phyloP scores from a whole-genome alignment of 441 rosid species.

The Croton laevigatus region DNA sequence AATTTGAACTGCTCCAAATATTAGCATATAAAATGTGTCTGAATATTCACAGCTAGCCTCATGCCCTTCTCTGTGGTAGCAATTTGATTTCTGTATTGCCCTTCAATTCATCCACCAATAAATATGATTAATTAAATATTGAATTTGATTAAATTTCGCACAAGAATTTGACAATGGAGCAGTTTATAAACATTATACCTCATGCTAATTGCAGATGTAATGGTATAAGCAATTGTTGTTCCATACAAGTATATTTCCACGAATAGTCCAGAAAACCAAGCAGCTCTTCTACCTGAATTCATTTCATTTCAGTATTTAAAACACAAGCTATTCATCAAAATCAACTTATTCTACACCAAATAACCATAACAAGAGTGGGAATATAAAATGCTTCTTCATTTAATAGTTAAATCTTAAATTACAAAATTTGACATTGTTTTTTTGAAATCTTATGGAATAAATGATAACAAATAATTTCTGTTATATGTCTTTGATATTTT shows the following conservation, averaged over 20 bases:
- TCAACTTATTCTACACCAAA: background rate
- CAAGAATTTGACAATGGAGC: background rate
- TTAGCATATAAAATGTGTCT: conserved; percentile 39
- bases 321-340: background rate
- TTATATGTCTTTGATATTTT: too few relatives aligned
- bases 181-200: conserved; percentile 26
- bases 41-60: conserved; percentile 39
- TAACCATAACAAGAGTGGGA: background rate
- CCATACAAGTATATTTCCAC: conserved; percentile 34
- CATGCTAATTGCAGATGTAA: conserved; percentile 49
- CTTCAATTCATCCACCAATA: conserved; percentile 22
- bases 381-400: background rate
- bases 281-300: conserved; percentile 38
- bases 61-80: conserved; percentile 60
- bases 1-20: conserved; percentile 50
- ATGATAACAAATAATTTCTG: too few relatives aligned
- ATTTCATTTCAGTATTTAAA: background rate
- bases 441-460: too few relatives aligned
- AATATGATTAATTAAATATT: too few relatives aligned
- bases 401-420: too few relatives aligned
- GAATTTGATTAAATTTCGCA: background rate
- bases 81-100: conserved; percentile 58
- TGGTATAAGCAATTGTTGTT: conserved; percentile 38
- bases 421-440: too few relatives aligned
- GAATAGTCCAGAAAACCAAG: conserved; percentile 30